Percentiles rank a stretch among this genome's conserved stretches.
Conservation (phyloP, 352 stramenopile genomes). For the Elongisporangium senticosum region DNA sequence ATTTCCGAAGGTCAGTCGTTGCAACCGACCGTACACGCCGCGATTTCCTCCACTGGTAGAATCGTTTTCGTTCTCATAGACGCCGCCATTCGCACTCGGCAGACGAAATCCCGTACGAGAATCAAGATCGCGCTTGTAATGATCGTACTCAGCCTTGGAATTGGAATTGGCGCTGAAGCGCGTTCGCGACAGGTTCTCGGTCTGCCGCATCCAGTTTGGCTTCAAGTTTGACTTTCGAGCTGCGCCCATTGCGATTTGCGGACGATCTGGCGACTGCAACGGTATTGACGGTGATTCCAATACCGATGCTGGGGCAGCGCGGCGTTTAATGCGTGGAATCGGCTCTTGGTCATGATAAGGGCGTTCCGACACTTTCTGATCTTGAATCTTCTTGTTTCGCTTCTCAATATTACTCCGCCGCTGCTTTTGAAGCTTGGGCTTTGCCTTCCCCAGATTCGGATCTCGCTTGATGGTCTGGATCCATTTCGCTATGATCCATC, state of each 20-base stretch:
- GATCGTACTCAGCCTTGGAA: constrained; percentile 35
- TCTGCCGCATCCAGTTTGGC: constrained; percentile 65
- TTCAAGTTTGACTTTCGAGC: constrained; percentile 39
- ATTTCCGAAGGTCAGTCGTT: constrained; percentile 55
- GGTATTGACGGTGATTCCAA: background rate
- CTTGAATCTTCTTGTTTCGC: background rate
- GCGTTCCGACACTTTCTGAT: constrained; percentile 6
- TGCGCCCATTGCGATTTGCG: background rate
- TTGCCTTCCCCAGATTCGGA: constrained; percentile 6
- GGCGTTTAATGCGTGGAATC: constrained; percentile 18
- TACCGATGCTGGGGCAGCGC: background rate
- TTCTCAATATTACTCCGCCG: constrained; percentile 9
- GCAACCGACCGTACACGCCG: constrained; percentile 53
- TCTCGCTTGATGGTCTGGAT: constrained; percentile 35
- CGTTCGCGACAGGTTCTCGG: constrained; percentile 49
- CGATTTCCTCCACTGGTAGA: constrained; percentile 3
- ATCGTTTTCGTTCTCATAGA: background rate
- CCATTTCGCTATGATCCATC: constrained; percentile 74
- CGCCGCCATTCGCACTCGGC: background rate
- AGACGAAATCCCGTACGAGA: background rate
- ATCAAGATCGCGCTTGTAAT: constrained; percentile 28
- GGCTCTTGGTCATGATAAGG: constrained; percentile 19
- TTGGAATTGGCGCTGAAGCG: constrained; percentile 60
- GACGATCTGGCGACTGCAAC: background rate
- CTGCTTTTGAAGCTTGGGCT: constrained; percentile 6